Conservation (phyloP, 1,284 basidiomycete genomes). For the Ustanciosporium gigantosporum region DNA sequence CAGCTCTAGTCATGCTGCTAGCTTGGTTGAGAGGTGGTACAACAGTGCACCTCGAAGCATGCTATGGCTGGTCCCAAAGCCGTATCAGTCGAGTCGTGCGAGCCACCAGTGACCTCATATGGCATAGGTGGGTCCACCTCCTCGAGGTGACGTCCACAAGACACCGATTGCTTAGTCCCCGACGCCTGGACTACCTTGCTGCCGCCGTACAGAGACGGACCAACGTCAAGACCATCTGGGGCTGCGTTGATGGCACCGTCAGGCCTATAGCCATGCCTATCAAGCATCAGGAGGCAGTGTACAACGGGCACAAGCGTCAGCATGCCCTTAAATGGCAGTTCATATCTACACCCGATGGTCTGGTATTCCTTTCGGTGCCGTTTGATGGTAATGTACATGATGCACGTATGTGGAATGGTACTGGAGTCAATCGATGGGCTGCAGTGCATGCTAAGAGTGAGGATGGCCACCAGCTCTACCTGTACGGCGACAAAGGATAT, state of each 20-base stretch:
- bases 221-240: slow-evolving; percentile 2
- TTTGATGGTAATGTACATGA: not conserved
- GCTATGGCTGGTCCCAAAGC: not conserved
- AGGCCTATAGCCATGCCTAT: slow-evolving; percentile 2
- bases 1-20: not conserved
- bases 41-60: not conserved
- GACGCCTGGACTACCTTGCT: slow-evolving; percentile 1
- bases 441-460: not conserved
- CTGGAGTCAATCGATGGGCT: not conserved
- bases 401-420: not conserved
- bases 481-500: not conserved
- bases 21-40: not conserved
- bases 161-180: not conserved
- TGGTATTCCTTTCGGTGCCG: slow-evolving; percentile 1
- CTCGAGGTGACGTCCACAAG: not conserved
- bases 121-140: not conserved
- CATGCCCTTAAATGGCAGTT: slow-evolving; percentile 7
- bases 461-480: not conserved
- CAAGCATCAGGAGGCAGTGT: not conserved
- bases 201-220: slow-evolving; percentile 1
- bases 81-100: not conserved
- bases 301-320: slow-evolving; percentile 3
- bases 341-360: slow-evolving; percentile 1
- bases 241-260: slow-evolving; percentile 1
- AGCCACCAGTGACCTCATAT: not conserved